phyloP scores from a whole-genome alignment of 345 rosid genomes.

The Cardamine occulta region DNA sequence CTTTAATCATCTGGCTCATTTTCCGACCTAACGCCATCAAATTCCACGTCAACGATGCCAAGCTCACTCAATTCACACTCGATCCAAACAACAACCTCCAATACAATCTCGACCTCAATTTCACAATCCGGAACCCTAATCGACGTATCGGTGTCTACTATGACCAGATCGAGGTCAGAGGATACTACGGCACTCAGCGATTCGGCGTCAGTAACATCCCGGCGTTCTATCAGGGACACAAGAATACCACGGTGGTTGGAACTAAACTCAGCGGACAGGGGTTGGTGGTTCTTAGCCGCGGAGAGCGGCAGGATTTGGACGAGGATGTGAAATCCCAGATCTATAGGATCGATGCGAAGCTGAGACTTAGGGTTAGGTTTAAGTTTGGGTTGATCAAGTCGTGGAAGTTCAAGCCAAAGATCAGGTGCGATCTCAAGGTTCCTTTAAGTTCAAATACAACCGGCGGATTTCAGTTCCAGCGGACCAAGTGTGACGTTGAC shows the following conservation, averaged over 20 bases:
- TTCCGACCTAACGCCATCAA: constrained; percentile 63
- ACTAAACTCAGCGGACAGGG: constrained; percentile 48
- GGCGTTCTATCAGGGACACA: constrained; percentile 79
- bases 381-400: constrained; percentile 66
- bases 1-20: constrained; percentile 63
- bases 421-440: constrained; percentile 63
- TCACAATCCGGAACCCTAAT: constrained; percentile 68
- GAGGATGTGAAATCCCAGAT: constrained; percentile 42
- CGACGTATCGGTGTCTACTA: constrained; percentile 60
- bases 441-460: constrained; percentile 47
- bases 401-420: constrained; percentile 56
- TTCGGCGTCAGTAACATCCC: constrained; percentile 21
- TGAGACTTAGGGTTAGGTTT: constrained; percentile 61
- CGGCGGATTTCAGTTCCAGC: constrained; percentile 27
- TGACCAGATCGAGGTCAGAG: constrained; percentile 53
- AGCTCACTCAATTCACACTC: constrained; percentile 52
- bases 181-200: constrained; percentile 51
- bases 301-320: constrained; percentile 36
- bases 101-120: constrained; percentile 52
- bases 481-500: constrained; percentile 59
- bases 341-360: constrained; percentile 57
- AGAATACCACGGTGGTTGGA: constrained; percentile 61
- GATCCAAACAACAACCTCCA: constrained; percentile 47
- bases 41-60: constrained; percentile 57
- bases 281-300: constrained; percentile 36